Conservation (phyloP, 805 yeast genomes). For the Torulaspora franciscae region DNA sequence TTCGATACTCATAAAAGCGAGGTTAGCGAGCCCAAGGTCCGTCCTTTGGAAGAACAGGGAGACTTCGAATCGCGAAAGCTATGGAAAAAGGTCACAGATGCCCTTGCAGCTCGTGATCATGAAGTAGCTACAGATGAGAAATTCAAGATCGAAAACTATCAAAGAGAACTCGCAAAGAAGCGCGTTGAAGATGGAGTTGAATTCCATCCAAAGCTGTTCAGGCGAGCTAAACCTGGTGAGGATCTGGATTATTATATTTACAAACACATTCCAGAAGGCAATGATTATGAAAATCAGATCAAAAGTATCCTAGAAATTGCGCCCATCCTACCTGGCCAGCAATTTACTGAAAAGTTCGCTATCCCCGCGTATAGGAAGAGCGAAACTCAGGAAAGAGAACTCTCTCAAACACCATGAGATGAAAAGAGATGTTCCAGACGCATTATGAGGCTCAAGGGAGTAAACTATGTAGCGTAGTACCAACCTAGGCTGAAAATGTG, state of each 20-base stretch:
- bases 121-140: constrained; percentile 83
- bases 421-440: neutral
- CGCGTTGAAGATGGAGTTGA: constrained; percentile 74
- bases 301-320: constrained; percentile 57
- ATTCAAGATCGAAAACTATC: constrained; percentile 79
- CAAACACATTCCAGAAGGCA: constrained; percentile 52
- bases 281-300: constrained; percentile 50
- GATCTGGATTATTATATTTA: constrained; percentile 63
- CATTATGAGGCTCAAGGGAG: neutral
- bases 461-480: neutral
- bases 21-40: constrained; percentile 60
- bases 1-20: constrained; percentile 56
- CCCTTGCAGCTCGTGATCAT: constrained; percentile 77
- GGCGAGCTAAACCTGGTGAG: constrained; percentile 40
- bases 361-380: constrained; percentile 63
- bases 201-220: constrained; percentile 76
- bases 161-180: constrained; percentile 66
- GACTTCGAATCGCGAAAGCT: constrained; percentile 72
- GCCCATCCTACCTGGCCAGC: constrained; percentile 82
- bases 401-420: constrained; percentile 7
- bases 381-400: constrained; percentile 22
- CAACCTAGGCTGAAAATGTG: neutral
- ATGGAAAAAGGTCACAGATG: constrained; percentile 80
- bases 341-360: constrained; percentile 56
- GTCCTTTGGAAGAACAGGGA: constrained; percentile 77